Conservation (phyloP, 179 eudicot species). For the Monotropa hypopitys region DNA sequence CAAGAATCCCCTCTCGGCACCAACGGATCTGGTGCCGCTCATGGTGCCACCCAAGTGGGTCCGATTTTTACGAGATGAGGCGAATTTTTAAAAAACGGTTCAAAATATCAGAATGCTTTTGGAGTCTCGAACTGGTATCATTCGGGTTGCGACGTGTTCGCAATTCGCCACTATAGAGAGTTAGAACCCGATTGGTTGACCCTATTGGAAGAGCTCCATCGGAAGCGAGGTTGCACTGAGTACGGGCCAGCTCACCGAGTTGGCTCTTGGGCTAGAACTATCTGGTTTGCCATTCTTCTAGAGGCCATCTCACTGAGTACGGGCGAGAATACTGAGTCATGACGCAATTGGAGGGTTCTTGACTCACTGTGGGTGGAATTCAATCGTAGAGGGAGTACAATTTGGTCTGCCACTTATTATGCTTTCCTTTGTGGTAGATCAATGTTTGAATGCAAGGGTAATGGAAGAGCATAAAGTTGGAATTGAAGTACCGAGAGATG, state of each 20-base stretch:
- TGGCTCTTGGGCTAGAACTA: conserved; percentile 10
- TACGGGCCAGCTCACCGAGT: no score
- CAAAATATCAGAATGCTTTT: background rate
- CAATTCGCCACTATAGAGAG: conserved; percentile 20
- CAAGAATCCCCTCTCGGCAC: background rate
- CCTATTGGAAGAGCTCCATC: conserved; percentile 18
- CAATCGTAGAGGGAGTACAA: background rate
- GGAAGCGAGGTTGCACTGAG: no score
- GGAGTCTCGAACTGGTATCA: conserved; percentile 16
- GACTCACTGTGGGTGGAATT: conserved; percentile 12
- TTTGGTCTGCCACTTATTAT: background rate
- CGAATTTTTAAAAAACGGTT: background rate
- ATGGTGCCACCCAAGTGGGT: conserved; percentile 10
- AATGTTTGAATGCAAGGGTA: conserved; percentile 14
- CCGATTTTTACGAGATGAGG: conserved; percentile 20
- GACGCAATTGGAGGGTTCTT: conserved; percentile 14
- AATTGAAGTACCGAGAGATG: conserved; percentile 22
- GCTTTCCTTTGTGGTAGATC: conserved; percentile 2
- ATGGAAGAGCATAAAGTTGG: conserved; percentile 24
- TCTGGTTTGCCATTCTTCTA: conserved; percentile 18
- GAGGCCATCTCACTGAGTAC: no score
- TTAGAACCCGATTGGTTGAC: conserved; percentile 21
- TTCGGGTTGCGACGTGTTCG: conserved; percentile 14
- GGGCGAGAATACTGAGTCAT: conserved; percentile 5
- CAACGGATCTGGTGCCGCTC: background rate